These are phyloP conservation scores for Porodaedalea pini DNA, from an alignment of 1,284 basidiomycete genomes.

Conservation along the genomic window DNA sequence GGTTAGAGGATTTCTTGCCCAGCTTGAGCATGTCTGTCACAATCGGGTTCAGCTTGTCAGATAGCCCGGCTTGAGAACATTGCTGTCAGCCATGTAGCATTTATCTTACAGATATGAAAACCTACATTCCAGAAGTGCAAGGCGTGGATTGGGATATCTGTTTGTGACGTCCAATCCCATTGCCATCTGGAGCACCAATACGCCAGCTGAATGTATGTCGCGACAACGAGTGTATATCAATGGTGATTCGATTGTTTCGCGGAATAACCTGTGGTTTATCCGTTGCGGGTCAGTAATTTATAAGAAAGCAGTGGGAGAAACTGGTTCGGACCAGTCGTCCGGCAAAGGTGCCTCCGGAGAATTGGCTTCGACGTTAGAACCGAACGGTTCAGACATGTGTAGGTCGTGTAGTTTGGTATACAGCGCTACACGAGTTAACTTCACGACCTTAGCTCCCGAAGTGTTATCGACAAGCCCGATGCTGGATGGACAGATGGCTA, in stretches of 20 bases:
- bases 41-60: conserved; percentile 39
- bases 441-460: conserved; percentile 55
- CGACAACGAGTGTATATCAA: conserved; percentile 65
- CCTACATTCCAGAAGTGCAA: conserved; percentile 30
- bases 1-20: conserved; percentile 36
- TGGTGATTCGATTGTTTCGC: conserved; percentile 66
- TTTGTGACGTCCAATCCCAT: conserved; percentile 63
- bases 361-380: conserved; percentile 35
- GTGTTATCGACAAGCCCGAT: conserved; percentile 55
- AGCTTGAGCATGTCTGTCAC: conserved; percentile 57
- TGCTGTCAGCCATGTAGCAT: neutral
- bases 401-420: conserved; percentile 64
- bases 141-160: conserved; percentile 34
- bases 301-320: neutral
- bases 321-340: conserved; percentile 52
- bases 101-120: neutral
- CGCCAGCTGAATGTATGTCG: conserved; percentile 72
- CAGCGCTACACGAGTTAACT: conserved; percentile 61
- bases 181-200: conserved; percentile 74
- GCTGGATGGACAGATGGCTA: conserved; percentile 53
- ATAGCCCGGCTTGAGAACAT: conserved; percentile 1
- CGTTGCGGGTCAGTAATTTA: neutral
- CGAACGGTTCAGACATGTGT: conserved; percentile 71
- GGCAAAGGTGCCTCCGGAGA: conserved; percentile 45
- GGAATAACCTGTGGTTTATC: conserved; percentile 48